These are phyloP conservation scores for Cyberlindnera xylosilytica DNA, from an alignment of 805 yeast species.

Conservation along the genomic window DNA sequence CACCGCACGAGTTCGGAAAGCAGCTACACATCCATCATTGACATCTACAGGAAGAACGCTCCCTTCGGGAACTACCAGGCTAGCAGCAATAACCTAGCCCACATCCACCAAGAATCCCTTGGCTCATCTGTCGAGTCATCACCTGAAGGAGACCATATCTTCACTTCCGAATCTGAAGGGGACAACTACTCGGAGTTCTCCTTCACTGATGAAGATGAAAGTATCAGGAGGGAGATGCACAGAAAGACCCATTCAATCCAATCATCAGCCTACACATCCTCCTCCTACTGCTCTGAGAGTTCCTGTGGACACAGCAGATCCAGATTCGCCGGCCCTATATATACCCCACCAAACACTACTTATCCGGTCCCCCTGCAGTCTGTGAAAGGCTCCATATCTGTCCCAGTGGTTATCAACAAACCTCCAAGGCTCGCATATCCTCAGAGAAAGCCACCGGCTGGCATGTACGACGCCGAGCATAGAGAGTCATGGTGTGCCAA, in stretches of 20 bases:
- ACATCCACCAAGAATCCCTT: not conserved
- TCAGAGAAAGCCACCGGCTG: not conserved
- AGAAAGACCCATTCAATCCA: not conserved
- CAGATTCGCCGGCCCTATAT: too few species aligned
- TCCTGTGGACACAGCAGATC: too few species aligned
- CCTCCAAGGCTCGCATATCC: not conserved
- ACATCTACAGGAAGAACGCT: constrained; percentile 15
- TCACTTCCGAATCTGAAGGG: not conserved
- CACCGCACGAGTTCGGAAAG: not conserved
- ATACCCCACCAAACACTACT: too few species aligned
- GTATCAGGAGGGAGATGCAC: not conserved
- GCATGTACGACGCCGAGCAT: not conserved
- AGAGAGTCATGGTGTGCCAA: not conserved
- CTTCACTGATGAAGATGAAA: constrained; percentile 6
- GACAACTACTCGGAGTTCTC: constrained; percentile 8
- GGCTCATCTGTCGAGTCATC: constrained; percentile 1
- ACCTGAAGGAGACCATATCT: constrained; percentile 3
- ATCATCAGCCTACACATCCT: too few species aligned
- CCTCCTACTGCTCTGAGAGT: too few species aligned
- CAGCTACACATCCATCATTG: constrained; percentile 13
- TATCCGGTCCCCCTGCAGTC: too few species aligned
- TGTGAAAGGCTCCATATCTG: too few species aligned
- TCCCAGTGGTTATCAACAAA: too few species aligned
- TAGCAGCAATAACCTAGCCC: not conserved
- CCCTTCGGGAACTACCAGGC: constrained; percentile 7